Percentiles rank a stretch among this genome's conserved stretches.
Evolutionary conservation across 306 rosid species (phyloP).

Genomic region (Gleditsia sinensis): DNA sequence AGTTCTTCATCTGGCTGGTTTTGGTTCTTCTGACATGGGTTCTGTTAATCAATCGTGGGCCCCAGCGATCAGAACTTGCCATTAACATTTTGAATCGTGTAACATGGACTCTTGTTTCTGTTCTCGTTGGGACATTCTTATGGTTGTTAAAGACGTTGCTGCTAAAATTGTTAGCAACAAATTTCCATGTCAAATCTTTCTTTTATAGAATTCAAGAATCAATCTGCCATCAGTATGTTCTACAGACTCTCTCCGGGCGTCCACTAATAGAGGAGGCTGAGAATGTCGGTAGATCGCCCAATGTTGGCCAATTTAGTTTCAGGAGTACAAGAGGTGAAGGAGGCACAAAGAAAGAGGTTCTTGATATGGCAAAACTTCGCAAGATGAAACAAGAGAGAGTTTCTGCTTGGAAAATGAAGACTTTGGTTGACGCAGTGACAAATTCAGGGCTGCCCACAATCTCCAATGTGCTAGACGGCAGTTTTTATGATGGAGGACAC

Average conservation of each 20-base stretch:
- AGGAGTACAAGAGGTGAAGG: conserved; percentile 53
- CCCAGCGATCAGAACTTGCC: conserved; percentile 49
- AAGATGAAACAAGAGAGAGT: conserved; percentile 85
- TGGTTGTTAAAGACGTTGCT: conserved; percentile 72
- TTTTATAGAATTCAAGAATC: conserved; percentile 94
- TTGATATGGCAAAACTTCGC: conserved; percentile 75
- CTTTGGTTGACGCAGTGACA: conserved; percentile 75
- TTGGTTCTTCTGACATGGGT: conserved; percentile 76
- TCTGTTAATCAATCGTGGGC: conserved; percentile 55
- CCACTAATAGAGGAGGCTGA: conserved; percentile 70
- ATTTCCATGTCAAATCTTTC: conserved; percentile 78
- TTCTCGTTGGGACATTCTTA: conserved; percentile 72
- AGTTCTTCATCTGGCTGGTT: conserved; percentile 71
- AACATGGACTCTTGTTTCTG: conserved; percentile 72
- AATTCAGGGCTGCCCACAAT: conserved; percentile 84
- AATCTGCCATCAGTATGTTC: conserved; percentile 76
- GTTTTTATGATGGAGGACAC: conserved; percentile 44
- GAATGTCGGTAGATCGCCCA: conserved; percentile 47
- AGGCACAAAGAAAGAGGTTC: conserved; percentile 52
- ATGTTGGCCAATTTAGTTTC: conserved; percentile 71
- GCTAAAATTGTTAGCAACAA: conserved; percentile 74
- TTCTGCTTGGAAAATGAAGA: conserved; percentile 97
- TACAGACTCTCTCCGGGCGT: conserved; percentile 79
- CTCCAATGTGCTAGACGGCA: conserved; percentile 64
- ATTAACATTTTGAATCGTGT: conserved; percentile 47